Conservation (phyloP, 768 basidiomycete genomes). For the Xanthoconium purpureum region DNA sequence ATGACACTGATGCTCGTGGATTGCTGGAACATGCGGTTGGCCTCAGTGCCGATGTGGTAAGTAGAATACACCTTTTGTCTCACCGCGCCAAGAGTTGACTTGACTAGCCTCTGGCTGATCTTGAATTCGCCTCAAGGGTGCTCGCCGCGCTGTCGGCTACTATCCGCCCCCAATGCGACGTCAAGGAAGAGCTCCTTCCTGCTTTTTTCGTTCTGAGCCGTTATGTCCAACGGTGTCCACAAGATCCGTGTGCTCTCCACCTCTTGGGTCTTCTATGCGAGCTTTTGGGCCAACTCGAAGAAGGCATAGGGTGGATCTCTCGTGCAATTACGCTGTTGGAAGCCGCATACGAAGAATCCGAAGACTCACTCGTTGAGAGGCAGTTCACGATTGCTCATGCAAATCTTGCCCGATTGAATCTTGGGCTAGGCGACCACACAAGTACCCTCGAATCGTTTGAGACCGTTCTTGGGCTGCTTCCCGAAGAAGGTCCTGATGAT, state of each 20-base stretch:
- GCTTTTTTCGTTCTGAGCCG: slow-evolving; percentile 81
- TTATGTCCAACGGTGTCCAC: slow-evolving; percentile 63
- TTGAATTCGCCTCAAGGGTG: slow-evolving; percentile 64
- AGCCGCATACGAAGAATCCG: slow-evolving; percentile 80
- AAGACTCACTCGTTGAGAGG: slow-evolving; percentile 73
- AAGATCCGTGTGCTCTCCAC: slow-evolving; percentile 75
- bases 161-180: slow-evolving; percentile 17
- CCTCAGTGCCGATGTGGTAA: slow-evolving; percentile 55
- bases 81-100: slow-evolving; percentile 7
- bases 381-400: slow-evolving; percentile 79
- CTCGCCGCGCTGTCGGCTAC: slow-evolving; percentile 42
- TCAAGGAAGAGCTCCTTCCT: slow-evolving; percentile 55
- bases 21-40: slow-evolving; percentile 73
- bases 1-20: slow-evolving; percentile 58
- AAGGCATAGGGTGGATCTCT: slow-evolving; percentile 54
- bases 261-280: slow-evolving; percentile 86
- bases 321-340: slow-evolving; percentile 76
- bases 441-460: slow-evolving; percentile 69
- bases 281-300: slow-evolving; percentile 65
- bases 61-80: slow-evolving; percentile 16
- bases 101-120: slow-evolving; percentile 72
- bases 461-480: slow-evolving; percentile 66
- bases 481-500: slow-evolving; percentile 41
- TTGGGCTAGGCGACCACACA: slow-evolving; percentile 57
- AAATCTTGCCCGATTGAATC: slow-evolving; percentile 73